Conservation (phyloP, 2,329 filamentous ascomycete species). For the Byssochlamys sp. region DNA sequence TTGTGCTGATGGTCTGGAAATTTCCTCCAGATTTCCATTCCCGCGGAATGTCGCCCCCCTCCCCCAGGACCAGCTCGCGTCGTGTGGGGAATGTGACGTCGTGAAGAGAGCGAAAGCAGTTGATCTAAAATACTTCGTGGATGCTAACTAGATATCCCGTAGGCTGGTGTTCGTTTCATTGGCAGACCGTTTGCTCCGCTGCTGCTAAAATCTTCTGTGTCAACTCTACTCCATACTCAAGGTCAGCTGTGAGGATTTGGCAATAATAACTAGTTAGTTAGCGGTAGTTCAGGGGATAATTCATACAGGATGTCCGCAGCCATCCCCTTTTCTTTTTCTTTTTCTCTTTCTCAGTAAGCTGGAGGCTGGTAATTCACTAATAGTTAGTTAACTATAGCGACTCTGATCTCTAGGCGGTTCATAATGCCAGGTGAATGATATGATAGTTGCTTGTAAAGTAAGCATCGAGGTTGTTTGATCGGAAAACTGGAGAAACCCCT, state of each 20-base stretch:
- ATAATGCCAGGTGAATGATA: background rate
- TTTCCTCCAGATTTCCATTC: background rate
- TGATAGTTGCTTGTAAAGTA: background rate
- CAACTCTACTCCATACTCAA: background rate
- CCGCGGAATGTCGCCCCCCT: background rate
- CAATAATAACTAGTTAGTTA: background rate
- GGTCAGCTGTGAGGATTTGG: background rate
- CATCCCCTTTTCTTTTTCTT: background rate
- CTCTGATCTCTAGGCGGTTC: too few species aligned
- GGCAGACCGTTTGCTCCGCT: background rate
- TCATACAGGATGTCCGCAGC: background rate
- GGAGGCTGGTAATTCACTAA: too few species aligned
- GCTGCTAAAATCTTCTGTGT: background rate
- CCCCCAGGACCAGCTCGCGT: background rate
- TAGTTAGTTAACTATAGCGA: too few species aligned
- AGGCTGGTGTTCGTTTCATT: background rate
- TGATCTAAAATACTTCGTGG: background rate
- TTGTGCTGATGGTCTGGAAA: background rate
- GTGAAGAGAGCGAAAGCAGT: background rate
- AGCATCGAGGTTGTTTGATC: background rate
- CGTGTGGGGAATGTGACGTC: background rate
- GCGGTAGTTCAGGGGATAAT: background rate
- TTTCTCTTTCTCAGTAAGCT: background rate
- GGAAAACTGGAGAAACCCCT: background rate
- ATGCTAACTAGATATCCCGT: background rate